Conservation (phyloP, 225 moss, liverwort and hornwort genomes). For the Asterella californica region DNA sequence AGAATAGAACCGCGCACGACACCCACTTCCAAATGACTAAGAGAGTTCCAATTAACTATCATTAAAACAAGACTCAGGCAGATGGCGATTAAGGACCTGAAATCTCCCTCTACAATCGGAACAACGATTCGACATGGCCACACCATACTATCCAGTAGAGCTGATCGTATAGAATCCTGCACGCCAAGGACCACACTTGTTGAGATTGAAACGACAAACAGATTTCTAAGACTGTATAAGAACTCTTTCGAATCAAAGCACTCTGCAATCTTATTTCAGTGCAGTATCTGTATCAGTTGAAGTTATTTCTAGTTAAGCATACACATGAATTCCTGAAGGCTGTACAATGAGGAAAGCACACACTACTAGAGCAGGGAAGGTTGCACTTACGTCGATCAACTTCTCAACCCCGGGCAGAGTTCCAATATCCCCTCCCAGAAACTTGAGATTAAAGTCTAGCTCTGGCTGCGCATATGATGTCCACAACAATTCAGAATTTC, state of each 20-base stretch:
- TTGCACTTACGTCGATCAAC: conserved; percentile 74
- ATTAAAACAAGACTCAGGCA: not conserved
- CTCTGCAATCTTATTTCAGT: too few species aligned
- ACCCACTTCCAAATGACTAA: too few species aligned
- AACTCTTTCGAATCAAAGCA: too few species aligned
- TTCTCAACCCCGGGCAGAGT: conserved; percentile 77
- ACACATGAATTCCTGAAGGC: too few species aligned
- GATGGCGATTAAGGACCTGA: conserved; percentile 51
- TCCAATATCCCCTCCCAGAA: conserved; percentile 70
- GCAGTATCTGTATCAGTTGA: too few species aligned
- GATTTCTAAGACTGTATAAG: not conserved
- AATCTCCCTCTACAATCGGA: conserved; percentile 74
- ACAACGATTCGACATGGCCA: conserved; percentile 92
- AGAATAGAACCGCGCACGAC: too few species aligned
- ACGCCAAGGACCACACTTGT: not conserved
- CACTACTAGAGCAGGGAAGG: not conserved
- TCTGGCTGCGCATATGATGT: conserved; percentile 58
- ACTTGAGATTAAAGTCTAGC: conserved; percentile 70
- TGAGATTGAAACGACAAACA: not conserved
- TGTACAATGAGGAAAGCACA: not conserved
- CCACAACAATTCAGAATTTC: not conserved
- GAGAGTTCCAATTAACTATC: too few species aligned
- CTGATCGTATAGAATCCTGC: conserved; percentile 75
- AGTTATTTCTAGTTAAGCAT: not conserved
- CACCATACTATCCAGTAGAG: conserved; percentile 72